Percentiles rank a stretch among this genome's conserved stretches.
These are phyloP conservation scores for Rhinocladiella mackenziei DNA, from an alignment of 2,329 filamentous ascomycete genomes.

Conservation along the genomic window DNA sequence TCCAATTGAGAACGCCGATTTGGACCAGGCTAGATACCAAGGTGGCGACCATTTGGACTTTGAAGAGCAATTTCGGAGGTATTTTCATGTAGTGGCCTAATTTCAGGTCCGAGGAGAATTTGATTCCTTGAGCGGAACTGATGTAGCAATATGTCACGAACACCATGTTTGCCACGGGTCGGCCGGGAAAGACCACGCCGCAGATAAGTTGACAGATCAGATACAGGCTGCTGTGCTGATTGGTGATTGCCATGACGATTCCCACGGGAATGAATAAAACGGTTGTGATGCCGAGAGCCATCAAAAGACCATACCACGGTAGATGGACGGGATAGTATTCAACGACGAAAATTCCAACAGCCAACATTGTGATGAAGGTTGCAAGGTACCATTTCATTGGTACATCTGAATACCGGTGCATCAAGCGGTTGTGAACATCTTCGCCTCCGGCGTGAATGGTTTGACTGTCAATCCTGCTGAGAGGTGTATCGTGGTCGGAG, in stretches of 20 bases:
- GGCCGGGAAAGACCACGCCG: constrained; percentile 75
- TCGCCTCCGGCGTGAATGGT: constrained; percentile 51
- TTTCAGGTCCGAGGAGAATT: constrained; percentile 83
- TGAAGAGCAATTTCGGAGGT: constrained; percentile 57
- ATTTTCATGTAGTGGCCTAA: constrained; percentile 63
- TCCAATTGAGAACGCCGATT: constrained; percentile 84
- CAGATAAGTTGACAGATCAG: constrained; percentile 82
- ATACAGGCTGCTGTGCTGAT: constrained; percentile 82
- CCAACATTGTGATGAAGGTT: constrained; percentile 71
- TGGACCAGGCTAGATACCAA: constrained; percentile 73
- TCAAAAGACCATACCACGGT: constrained; percentile 79
- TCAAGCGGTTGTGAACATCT: constrained; percentile 79
- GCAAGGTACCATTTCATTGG: constrained; percentile 76
- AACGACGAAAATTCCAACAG: constrained; percentile 76
- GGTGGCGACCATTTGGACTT: constrained; percentile 57
- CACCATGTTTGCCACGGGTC: constrained; percentile 87
- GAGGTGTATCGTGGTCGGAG: constrained; percentile 11
- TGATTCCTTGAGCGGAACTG: constrained; percentile 81
- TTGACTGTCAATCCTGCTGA: constrained; percentile 14
- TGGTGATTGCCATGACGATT: constrained; percentile 90
- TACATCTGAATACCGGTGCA: constrained; percentile 77
- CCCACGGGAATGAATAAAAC: constrained; percentile 86
- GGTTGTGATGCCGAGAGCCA: constrained; percentile 72
- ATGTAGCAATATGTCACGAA: constrained; percentile 91
- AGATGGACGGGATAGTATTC: constrained; percentile 80